Evolutionary conservation across 2,329 filamentous ascomycete genomes (phyloP).

Genomic region (Beauveria caledonica): DNA sequence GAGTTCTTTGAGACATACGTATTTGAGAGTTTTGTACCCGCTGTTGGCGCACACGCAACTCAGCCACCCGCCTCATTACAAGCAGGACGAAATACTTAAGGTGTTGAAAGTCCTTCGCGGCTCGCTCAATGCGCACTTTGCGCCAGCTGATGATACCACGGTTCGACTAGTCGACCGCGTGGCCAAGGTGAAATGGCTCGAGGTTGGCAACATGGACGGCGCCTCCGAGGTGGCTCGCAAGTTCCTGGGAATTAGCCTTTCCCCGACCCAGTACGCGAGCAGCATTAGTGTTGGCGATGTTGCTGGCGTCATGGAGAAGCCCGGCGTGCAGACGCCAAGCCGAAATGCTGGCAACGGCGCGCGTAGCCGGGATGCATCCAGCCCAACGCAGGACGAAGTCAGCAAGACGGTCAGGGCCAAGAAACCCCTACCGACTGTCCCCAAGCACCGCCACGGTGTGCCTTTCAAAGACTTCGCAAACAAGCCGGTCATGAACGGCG

Average conservation of each 20-base stretch:
- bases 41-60: slow-evolving; percentile 88
- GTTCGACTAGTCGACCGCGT: slow-evolving; percentile 70
- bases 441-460: slow-evolving; percentile 47
- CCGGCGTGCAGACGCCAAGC: slow-evolving; percentile 73
- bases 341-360: slow-evolving; percentile 34
- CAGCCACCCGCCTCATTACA: slow-evolving; percentile 80
- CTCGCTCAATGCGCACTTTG: slow-evolving; percentile 63
- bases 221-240: slow-evolving; percentile 46
- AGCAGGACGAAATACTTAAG: slow-evolving; percentile 72
- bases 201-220: slow-evolving; percentile 27
- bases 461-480: slow-evolving; percentile 29
- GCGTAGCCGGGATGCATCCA: slow-evolving; percentile 17
- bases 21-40: slow-evolving; percentile 85
- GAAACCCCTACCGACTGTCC: slow-evolving; percentile 45
- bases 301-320: slow-evolving; percentile 72
- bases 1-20: slow-evolving; percentile 75
- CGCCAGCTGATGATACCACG: slow-evolving; percentile 73
- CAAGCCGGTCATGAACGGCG: slow-evolving; percentile 22
- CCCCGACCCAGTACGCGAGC: slow-evolving; percentile 57
- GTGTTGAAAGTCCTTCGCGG: slow-evolving; percentile 63
- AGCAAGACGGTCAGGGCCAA: slow-evolving; percentile 27
- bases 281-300: slow-evolving; percentile 70
- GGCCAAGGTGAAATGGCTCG: slow-evolving; percentile 61
- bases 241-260: slow-evolving; percentile 63
- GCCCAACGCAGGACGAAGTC: slow-evolving; percentile 16